Percentiles rank a stretch among this genome's conserved stretches.
Conservation (phyloP, 495 filamentous ascomycete species). For the Halenospora varia region DNA sequence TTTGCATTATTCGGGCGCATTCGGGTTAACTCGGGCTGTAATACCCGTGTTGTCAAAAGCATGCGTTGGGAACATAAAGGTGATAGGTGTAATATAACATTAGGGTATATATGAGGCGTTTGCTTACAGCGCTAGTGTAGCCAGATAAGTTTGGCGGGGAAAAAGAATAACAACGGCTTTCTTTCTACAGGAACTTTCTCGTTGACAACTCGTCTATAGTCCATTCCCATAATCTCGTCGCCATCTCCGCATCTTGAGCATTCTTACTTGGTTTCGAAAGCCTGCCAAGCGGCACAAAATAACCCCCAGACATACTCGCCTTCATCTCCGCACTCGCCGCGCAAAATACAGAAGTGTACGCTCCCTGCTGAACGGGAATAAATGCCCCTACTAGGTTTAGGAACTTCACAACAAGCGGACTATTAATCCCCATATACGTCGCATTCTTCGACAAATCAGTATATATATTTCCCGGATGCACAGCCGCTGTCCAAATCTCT, state of each 20-base stretch:
- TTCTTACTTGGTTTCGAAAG: slow-evolving; percentile 31
- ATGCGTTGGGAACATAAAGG: no score
- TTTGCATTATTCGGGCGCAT: background rate
- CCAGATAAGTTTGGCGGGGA: no score
- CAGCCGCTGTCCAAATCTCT: background rate
- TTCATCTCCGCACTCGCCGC: slow-evolving; percentile 21
- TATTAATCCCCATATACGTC: background rate
- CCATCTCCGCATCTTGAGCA: slow-evolving; percentile 44
- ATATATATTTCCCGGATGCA: background rate
- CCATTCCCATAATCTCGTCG: slow-evolving; percentile 56
- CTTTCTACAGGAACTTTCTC: slow-evolving; percentile 18
- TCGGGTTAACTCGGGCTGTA: background rate
- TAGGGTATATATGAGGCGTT: no score
- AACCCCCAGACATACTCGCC: slow-evolving; percentile 33
- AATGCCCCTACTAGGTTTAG: background rate
- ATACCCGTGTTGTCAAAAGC: no score
- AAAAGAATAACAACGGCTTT: no score
- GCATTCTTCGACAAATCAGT: background rate
- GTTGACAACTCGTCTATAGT: slow-evolving; percentile 46
- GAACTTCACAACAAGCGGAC: slow-evolving; percentile 9
- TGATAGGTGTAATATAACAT: no score
- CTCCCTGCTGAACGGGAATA: slow-evolving; percentile 14
- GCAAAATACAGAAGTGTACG: slow-evolving; percentile 16
- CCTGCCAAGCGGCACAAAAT: slow-evolving; percentile 49
- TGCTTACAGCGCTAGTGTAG: no score